phyloP scores from a whole-genome alignment of 2,329 filamentous ascomycete genomes.

The Ceratocystis colombiana region DNA sequence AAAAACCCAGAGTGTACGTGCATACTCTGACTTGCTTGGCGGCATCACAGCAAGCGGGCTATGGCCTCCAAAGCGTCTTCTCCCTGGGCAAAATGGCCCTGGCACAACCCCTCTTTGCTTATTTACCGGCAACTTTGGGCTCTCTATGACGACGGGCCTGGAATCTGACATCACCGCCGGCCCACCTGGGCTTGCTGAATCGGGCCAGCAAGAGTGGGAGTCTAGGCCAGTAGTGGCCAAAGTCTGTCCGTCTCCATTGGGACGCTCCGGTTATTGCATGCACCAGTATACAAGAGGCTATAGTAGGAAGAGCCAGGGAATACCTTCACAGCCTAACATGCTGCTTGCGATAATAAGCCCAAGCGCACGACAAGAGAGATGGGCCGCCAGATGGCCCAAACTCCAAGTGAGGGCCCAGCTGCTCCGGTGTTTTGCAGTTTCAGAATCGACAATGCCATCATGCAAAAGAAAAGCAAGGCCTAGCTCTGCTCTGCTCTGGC shows the following conservation, averaged over 20 bases:
- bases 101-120: background rate
- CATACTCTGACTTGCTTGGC: background rate
- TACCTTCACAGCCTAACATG: constrained; percentile 7
- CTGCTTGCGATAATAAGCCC: background rate
- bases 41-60: background rate
- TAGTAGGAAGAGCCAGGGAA: background rate
- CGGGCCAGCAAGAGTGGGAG: background rate
- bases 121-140: background rate
- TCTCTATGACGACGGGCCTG: background rate
- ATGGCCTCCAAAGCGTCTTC: background rate
- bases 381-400: background rate
- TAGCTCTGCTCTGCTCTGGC: too few species aligned
- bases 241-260: background rate
- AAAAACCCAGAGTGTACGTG: background rate
- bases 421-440: constrained; percentile 8
- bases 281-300: background rate
- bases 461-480: background rate
- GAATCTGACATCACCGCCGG: constrained; percentile 9
- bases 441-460: constrained; percentile 8
- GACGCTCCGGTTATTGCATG: background rate
- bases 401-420: background rate
- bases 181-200: too few species aligned
- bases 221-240: constrained; percentile 3
- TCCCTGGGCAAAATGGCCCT: background rate
- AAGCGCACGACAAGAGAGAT: background rate